These are phyloP conservation scores for Aulographum hederae DNA, from an alignment of 2,329 filamentous ascomycete genomes.

Conservation along the genomic window DNA sequence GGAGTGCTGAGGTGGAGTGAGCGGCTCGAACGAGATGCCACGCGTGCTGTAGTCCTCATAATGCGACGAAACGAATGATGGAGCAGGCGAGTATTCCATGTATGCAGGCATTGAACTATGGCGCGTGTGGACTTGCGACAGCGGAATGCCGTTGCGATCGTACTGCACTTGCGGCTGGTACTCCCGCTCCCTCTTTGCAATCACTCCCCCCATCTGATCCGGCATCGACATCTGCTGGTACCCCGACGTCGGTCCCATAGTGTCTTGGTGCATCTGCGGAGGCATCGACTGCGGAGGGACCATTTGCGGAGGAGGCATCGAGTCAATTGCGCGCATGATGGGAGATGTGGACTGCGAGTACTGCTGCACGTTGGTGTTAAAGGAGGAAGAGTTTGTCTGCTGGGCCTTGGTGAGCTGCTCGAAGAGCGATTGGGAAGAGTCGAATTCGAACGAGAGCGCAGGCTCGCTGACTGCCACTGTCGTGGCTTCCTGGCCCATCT, in stretches of 20 bases:
- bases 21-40: slow-evolving; percentile 87
- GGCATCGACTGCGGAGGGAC: slow-evolving; percentile 32
- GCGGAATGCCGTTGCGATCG: slow-evolving; percentile 77
- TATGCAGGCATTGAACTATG: slow-evolving; percentile 98
- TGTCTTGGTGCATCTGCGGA: slow-evolving; percentile 2
- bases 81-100: slow-evolving; percentile 93
- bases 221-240: slow-evolving; percentile 37
- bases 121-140: slow-evolving; percentile 69
- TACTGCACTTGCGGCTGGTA: slow-evolving; percentile 60
- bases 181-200: slow-evolving; percentile 70
- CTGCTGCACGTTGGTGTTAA: slow-evolving; percentile 54
- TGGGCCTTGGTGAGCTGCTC: slow-evolving; percentile 99
- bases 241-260: slow-evolving; percentile 20
- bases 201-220: slow-evolving; percentile 49
- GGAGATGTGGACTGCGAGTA: slow-evolving; percentile 75
- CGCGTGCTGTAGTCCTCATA: slow-evolving; percentile 97
- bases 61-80: slow-evolving; percentile 95
- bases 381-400: slow-evolving; percentile 95
- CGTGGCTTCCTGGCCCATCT: slow-evolving; percentile 97
- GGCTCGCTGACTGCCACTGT: slow-evolving; percentile 95
- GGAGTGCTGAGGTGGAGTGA: slow-evolving; percentile 87
- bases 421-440: slow-evolving; percentile 96
- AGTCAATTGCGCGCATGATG: slow-evolving; percentile 75
- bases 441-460: slow-evolving; percentile 94
- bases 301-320: slow-evolving; percentile 84